These are phyloP conservation scores for Coriolopsis trogii DNA, from an alignment of 1,284 basidiomycete genomes.

Conservation along the genomic window DNA sequence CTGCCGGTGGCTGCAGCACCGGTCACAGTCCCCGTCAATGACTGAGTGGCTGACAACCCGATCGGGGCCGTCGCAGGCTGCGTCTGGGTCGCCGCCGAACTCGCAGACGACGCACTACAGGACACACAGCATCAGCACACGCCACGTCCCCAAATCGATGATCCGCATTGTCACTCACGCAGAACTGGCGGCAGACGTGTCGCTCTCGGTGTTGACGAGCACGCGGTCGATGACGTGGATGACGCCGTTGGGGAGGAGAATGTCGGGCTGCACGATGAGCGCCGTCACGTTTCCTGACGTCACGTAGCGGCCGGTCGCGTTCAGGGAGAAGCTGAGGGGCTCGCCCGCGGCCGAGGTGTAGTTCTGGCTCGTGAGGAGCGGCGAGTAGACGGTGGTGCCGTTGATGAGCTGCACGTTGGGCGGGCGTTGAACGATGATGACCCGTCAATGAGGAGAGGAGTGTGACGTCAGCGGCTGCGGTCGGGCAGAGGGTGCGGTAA, in stretches of 20 bases:
- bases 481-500: too few relatives aligned
- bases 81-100: conserved; percentile 25
- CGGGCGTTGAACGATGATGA: background rate
- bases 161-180: conserved; percentile 45
- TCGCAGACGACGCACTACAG: conserved; percentile 26
- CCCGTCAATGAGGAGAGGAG: too few relatives aligned
- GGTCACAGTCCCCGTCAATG: too few relatives aligned
- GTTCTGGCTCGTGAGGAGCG: conserved; percentile 42
- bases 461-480: too few relatives aligned
- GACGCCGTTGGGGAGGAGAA: conserved; percentile 74
- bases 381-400: conserved; percentile 70
- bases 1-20: too few relatives aligned
- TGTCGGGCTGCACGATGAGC: conserved; percentile 61
- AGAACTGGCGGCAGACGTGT: conserved; percentile 55
- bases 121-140: background rate
- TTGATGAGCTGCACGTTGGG: conserved; percentile 62
- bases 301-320: conserved; percentile 67
- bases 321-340: conserved; percentile 52
- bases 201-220: conserved; percentile 53
- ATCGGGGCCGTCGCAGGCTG: conserved; percentile 26
- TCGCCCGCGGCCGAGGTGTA: conserved; percentile 66
- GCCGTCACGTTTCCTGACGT: conserved; percentile 56
- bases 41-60: conserved; percentile 22
- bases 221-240: conserved; percentile 71
- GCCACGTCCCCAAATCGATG: background rate